Evolutionary conservation across 2,329 filamentous ascomycete genomes (phyloP), one percentile per base, ranked within the genome.

Genomic region (Talaromyces sp.): DNA sequence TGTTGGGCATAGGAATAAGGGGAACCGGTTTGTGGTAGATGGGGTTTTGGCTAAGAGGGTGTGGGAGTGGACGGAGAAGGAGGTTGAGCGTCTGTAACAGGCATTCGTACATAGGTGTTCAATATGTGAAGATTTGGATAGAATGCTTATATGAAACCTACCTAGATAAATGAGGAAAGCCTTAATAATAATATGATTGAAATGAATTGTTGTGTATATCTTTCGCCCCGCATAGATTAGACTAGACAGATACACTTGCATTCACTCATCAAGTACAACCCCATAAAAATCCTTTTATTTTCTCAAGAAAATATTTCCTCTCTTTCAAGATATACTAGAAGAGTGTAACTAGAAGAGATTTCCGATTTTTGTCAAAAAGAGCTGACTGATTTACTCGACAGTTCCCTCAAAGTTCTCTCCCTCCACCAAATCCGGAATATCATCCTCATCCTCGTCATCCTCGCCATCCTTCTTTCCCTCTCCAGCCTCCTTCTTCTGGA

Each of bases 381-480:
- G 27, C 27, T 31, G 49, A 7, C 43, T 22, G 8, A 14, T 73
- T 84, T 95, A 97, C 86, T 97, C 93, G 80, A 95, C 92, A 84
- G 97, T 97, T 83, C 88, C 90, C 87, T 99, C 95, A 77, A 99
- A 99, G 87, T 92, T 97, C 87, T 97, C 92, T 76, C 95, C 95
- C 78, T 93, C 92, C 69, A 99, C 94, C 72, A 99, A 86, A 74
- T 98, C 93, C 74, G 95, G 95, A 80, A 99, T 99, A 80, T 98
- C 95, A 69, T 85, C 83, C 70, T 87, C 85, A 73, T 96, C 93
- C 68, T 95, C 92, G 65, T 89, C 67, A 39, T 57, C 54, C 8
- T 86, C 85, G 64, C 84, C 84, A 65, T 89, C 87, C 74, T 89
- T 87, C 81, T 90, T 89, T 75, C 88, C 91, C 71, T 88, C 89